phyloP scores from a whole-genome alignment of 805 yeast species.

The Saturnispora kantuleensis region DNA sequence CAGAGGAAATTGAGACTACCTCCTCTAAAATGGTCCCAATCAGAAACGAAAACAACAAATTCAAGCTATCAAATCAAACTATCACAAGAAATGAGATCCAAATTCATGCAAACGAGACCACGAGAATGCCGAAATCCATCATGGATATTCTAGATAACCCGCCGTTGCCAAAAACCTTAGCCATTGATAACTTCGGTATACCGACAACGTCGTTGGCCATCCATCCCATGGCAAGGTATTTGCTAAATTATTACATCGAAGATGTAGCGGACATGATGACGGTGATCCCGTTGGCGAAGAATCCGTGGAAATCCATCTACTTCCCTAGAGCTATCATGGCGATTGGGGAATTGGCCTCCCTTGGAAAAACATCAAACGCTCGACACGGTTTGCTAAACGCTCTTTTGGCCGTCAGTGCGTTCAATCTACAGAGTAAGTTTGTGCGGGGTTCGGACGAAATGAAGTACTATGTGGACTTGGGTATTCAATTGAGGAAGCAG shows the following conservation, averaged over 20 bases:
- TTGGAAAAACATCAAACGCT: constrained; percentile 67
- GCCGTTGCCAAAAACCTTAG: constrained; percentile 36
- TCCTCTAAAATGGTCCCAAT: constrained; percentile 10
- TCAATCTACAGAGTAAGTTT: constrained; percentile 66
- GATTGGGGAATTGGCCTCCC: constrained; percentile 66
- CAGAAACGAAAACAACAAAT: constrained; percentile 12
- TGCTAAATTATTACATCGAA: constrained; percentile 61
- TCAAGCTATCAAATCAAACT: constrained; percentile 11
- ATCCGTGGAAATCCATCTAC: constrained; percentile 84
- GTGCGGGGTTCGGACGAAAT: constrained; percentile 56
- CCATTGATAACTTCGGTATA: constrained; percentile 31
- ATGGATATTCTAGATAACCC: constrained; percentile 39
- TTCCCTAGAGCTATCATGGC: constrained; percentile 78
- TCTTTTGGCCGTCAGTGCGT: constrained; percentile 70
- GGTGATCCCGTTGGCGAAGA: constrained; percentile 55
- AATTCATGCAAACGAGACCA: constrained; percentile 25
- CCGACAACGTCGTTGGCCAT: constrained; percentile 56
- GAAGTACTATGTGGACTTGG: constrained; percentile 62
- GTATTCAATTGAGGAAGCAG: constrained; percentile 64
- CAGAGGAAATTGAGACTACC: constrained; percentile 3
- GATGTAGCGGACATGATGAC: constrained; percentile 72
- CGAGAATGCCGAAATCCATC: constrained; percentile 44
- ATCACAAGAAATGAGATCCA: constrained; percentile 23
- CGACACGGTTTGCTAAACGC: constrained; percentile 73
- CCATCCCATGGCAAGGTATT: constrained; percentile 60